Conservation (phyloP, 1,139 yeast species). For the Meyerozyma smithsonii region DNA sequence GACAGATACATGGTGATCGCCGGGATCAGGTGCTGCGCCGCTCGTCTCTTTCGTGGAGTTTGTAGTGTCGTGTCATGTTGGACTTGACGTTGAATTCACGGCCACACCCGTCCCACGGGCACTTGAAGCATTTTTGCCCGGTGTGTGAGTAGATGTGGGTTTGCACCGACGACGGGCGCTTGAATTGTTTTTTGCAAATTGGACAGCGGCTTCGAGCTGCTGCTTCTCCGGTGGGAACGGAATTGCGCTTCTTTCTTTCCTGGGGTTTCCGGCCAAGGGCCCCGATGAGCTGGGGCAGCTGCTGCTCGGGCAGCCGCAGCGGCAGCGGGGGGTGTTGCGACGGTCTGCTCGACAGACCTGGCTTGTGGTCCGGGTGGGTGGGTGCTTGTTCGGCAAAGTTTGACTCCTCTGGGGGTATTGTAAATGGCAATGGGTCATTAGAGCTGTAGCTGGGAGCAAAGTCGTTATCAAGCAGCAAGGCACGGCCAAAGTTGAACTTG, state of each 20-base stretch:
- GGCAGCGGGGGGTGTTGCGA: neutral
- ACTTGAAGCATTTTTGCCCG: conserved; percentile 75
- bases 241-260: neutral
- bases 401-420: neutral
- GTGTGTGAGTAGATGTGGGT: conserved; percentile 84
- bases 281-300: neutral
- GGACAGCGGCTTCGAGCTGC: conserved; percentile 47
- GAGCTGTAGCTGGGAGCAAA: neutral
- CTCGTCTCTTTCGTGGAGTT: conserved; percentile 48
- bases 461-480: neutral
- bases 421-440: neutral
- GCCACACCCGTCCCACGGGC: conserved; percentile 65
- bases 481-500: neutral
- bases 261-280: neutral
- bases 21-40: neutral
- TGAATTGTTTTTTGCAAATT: conserved; percentile 72
- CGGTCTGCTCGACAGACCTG: neutral
- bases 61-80: conserved; percentile 74
- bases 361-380: neutral
- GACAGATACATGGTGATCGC: no score
- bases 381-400: neutral
- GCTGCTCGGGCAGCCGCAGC: neutral
- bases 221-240: conserved; percentile 21
- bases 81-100: conserved; percentile 73
- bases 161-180: conserved; percentile 74